Conservation (phyloP, 768 basidiomycete species). For the Austroboletus eburneus region DNA sequence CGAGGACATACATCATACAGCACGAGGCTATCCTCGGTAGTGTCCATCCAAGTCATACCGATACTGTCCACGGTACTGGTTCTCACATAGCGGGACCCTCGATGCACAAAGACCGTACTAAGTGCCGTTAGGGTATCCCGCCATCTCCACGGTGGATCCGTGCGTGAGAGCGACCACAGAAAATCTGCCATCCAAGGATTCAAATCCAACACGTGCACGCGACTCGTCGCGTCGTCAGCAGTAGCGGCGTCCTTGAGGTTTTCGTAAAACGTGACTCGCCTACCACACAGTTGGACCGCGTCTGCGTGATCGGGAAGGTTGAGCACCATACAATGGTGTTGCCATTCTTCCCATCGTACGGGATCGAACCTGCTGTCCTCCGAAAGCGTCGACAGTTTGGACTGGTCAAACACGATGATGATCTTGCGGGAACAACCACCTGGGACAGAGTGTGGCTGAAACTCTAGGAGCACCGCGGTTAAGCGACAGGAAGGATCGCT, state of each 20-base stretch:
- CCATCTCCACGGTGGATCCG: conserved; percentile 31
- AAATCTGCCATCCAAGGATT: conserved; percentile 25
- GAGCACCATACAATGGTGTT: conserved; percentile 33
- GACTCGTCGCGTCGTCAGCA: conserved; percentile 15
- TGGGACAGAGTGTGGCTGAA: conserved; percentile 36
- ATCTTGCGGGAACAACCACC: conserved; percentile 37
- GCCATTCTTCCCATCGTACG: conserved; percentile 57
- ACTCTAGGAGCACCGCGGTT: conserved; percentile 40
- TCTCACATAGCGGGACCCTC: conserved; percentile 24
- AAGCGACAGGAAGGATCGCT: conserved; percentile 50
- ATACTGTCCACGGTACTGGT: conserved; percentile 42
- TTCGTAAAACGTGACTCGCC: conserved; percentile 31
- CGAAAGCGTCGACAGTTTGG: conserved; percentile 43
- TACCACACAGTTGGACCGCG: conserved; percentile 26
- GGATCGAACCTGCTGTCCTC: conserved; percentile 41
- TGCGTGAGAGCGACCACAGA: conserved; percentile 25
- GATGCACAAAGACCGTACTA: conserved; percentile 28
- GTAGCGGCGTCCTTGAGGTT: conserved; percentile 16
- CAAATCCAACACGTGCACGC: conserved; percentile 29
- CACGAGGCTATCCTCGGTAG: conserved; percentile 60
- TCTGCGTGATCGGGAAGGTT: conserved; percentile 31
- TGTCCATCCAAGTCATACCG: conserved; percentile 46
- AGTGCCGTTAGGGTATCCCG: conserved; percentile 21
- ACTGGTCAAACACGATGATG: conserved; percentile 51
- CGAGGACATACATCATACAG: conserved; percentile 46